Conservation (phyloP, 2,329 filamentous ascomycete species). For the Oidium heveae region DNA sequence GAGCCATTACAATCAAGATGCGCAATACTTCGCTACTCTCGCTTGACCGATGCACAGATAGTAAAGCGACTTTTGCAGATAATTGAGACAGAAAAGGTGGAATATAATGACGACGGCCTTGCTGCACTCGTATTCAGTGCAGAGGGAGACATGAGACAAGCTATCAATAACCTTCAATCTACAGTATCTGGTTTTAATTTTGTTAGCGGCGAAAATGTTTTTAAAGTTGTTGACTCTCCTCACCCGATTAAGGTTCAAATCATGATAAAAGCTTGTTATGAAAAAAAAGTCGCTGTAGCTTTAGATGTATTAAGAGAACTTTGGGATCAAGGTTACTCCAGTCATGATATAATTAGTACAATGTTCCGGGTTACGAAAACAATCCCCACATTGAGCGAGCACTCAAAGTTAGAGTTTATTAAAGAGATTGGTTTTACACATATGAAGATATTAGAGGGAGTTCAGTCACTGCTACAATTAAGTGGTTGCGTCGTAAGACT, state of each 20-base stretch:
- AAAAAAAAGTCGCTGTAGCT: too few relatives aligned
- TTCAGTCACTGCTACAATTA: too few relatives aligned
- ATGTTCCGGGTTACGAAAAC: too few relatives aligned
- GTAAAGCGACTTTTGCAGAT: slow-evolving; percentile 81
- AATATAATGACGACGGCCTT: slow-evolving; percentile 78
- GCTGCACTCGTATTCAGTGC: slow-evolving; percentile 93
- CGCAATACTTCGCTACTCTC: slow-evolving; percentile 80
- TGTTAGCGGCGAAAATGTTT: slow-evolving; percentile 93
- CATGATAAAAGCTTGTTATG: slow-evolving; percentile 93
- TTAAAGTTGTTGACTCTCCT: slow-evolving; percentile 87
- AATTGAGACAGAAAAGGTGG: slow-evolving; percentile 71
- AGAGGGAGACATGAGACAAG: slow-evolving; percentile 95
- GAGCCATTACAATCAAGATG: slow-evolving; percentile 95
- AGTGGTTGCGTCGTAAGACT: too few relatives aligned
- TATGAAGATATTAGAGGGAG: too few relatives aligned
- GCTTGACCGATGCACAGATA: slow-evolving; percentile 77
- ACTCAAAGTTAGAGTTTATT: too few relatives aligned
- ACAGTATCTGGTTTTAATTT: slow-evolving; percentile 86
- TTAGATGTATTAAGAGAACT: too few relatives aligned
- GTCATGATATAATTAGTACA: too few relatives aligned
- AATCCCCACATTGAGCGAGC: too few relatives aligned
- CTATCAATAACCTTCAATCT: slow-evolving; percentile 93
- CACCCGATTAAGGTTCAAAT: slow-evolving; percentile 97
- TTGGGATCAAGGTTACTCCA: too few relatives aligned
- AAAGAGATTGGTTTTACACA: too few relatives aligned